Conservation (phyloP, 2,329 filamentous ascomycete genomes). For the Penicillium sp. region DNA sequence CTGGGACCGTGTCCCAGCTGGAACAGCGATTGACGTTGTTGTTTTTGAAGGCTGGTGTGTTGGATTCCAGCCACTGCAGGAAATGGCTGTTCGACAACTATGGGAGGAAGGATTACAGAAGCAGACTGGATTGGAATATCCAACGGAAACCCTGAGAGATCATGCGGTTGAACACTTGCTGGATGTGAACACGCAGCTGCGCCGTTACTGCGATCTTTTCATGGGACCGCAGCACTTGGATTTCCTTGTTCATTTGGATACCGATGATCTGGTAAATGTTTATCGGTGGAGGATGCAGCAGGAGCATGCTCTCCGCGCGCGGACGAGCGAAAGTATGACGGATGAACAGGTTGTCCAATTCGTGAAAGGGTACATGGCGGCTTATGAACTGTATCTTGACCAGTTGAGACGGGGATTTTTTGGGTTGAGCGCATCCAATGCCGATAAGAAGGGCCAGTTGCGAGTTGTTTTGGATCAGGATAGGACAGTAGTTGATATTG, state of each 20-base stretch:
- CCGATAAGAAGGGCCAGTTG: slow-evolving; percentile 7
- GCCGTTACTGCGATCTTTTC: slow-evolving; percentile 13
- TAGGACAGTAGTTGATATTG: slow-evolving; percentile 4
- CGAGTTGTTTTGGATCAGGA: slow-evolving; percentile 13
- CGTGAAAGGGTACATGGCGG: slow-evolving; percentile 19
- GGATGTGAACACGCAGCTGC: slow-evolving; percentile 9
- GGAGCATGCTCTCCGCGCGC: slow-evolving; percentile 13
- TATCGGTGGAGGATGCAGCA: slow-evolving; percentile 19
- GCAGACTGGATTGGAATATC: background rate
- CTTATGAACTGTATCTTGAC: slow-evolving; percentile 21
- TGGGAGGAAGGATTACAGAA: slow-evolving; percentile 3
- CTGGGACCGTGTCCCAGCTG: slow-evolving; percentile 9
- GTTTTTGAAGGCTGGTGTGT: slow-evolving; percentile 21
- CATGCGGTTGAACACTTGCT: slow-evolving; percentile 13
- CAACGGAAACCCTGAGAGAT: slow-evolving; percentile 12
- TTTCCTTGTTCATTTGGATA: slow-evolving; percentile 18
- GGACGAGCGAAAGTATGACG: slow-evolving; percentile 10
- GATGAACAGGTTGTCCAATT: slow-evolving; percentile 19
- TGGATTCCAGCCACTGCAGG: slow-evolving; percentile 14
- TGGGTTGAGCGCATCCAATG: too few species aligned
- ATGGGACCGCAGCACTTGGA: slow-evolving; percentile 18
- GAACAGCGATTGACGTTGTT: slow-evolving; percentile 11
- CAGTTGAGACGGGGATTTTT: slow-evolving; percentile 15
- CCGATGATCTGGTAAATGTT: slow-evolving; percentile 14
- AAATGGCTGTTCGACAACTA: background rate